phyloP scores from a whole-genome alignment of 495 filamentous ascomycete species.

The Penicillium steckii region DNA sequence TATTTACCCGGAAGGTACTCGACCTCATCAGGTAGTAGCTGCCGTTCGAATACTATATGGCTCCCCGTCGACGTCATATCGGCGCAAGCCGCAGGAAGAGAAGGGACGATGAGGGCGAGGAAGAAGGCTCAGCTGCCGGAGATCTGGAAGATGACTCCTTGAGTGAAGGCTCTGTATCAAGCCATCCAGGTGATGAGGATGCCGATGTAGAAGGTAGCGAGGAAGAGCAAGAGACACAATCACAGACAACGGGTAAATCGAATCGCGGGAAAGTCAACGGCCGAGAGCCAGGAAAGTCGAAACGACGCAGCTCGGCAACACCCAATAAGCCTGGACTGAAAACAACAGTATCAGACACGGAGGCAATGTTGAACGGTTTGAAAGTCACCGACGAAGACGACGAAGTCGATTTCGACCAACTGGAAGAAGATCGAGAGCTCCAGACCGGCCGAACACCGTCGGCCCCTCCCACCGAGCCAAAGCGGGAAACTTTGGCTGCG shows the following conservation, averaged over 20 bases:
- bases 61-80: constrained; percentile 65
- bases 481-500: constrained; percentile 56
- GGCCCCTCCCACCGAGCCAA: constrained; percentile 39
- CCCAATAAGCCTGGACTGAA: constrained; percentile 29
- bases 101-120: constrained; percentile 76
- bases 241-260: constrained; percentile 39
- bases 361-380: constrained; percentile 85
- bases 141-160: constrained; percentile 79
- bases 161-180: constrained; percentile 75
- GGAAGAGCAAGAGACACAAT: constrained; percentile 64
- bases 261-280: constrained; percentile 39
- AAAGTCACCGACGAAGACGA: constrained; percentile 60
- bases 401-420: constrained; percentile 67
- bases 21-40: not conserved
- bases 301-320: constrained; percentile 25
- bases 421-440: constrained; percentile 36
- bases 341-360: constrained; percentile 64
- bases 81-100: constrained; percentile 71
- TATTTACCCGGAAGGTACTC: not conserved
- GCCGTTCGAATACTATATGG: constrained; percentile 39
- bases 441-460: constrained; percentile 34
- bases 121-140: constrained; percentile 62
- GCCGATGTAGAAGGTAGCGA: constrained; percentile 74
- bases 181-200: constrained; percentile 72
- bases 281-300: constrained; percentile 26